phyloP scores from a whole-genome alignment of 1,284 basidiomycete species.

The Singerocomus inundabilis region DNA sequence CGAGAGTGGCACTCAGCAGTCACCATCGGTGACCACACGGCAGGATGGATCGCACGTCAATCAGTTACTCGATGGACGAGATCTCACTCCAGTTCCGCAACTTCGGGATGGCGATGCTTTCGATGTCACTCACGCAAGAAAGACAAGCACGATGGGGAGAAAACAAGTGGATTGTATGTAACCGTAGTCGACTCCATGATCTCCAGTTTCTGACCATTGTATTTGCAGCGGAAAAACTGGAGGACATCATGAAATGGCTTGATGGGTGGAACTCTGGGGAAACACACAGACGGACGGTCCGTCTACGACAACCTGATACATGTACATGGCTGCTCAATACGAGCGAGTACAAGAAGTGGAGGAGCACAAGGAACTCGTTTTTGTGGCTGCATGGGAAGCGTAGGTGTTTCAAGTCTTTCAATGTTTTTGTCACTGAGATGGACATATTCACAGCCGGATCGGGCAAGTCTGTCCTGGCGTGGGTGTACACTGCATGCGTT shows the following conservation, averaged over 20 bases:
- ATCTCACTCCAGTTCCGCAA: background rate
- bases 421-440: background rate
- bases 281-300: background rate
- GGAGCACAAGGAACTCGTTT: background rate
- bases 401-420: background rate
- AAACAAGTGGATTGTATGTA: too few species aligned
- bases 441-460: too few species aligned
- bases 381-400: slow-evolving; percentile 17
- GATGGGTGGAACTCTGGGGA: slow-evolving; percentile 3
- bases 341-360: slow-evolving; percentile 11
- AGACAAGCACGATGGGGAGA: too few species aligned
- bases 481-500: background rate
- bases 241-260: background rate
- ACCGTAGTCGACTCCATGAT: too few species aligned
- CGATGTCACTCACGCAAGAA: background rate
- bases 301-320: slow-evolving; percentile 12
- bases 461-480: slow-evolving; percentile 25
- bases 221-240: background rate
- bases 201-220: too few species aligned
- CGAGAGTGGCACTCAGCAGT: background rate
- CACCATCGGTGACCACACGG: background rate
- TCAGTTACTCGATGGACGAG: background rate
- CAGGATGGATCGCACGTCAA: background rate
- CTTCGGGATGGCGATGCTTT: too few species aligned
- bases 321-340: slow-evolving; percentile 13